Percentiles rank a stretch among this genome's conserved stretches.
Conservation (phyloP, 345 rosid species). For the Brassica cretica region DNA sequence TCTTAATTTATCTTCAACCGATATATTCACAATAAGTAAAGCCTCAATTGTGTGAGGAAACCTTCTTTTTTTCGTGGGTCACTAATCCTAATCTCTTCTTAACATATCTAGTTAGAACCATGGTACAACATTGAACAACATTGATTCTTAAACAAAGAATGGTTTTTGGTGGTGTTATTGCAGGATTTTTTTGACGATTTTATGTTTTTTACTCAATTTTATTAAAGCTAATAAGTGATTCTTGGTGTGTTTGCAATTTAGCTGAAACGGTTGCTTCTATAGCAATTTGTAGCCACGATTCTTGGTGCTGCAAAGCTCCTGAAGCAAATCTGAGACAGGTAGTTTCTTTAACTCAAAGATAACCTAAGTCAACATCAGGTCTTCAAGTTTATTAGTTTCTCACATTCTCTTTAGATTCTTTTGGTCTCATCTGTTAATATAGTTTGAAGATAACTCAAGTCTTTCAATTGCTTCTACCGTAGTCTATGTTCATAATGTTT, state of each 20-base stretch:
- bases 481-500: background rate
- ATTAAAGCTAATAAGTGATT: background rate
- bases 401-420: background rate
- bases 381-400: background rate
- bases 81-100: too few species aligned
- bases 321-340: conserved; percentile 51
- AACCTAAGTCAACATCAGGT: background rate
- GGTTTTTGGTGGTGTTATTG: too few species aligned
- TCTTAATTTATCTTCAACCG: too few species aligned
- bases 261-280: conserved; percentile 62
- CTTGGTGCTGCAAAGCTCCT: conserved; percentile 63
- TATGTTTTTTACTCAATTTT: background rate
- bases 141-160: too few species aligned
- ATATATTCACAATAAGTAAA: too few species aligned
- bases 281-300: conserved; percentile 68
- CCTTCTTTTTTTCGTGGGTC: too few species aligned
- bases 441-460: background rate
- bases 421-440: background rate
- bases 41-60: too few species aligned
- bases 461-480: background rate
- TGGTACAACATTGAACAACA: too few species aligned
- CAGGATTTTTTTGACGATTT: background rate
- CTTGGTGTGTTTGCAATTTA: conserved; percentile 10
- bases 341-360: background rate
- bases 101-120: too few species aligned